Evolutionary conservation across 2,329 filamentous ascomycete species (phyloP), one percentile per base, ranked within the genome.

Genomic region (Amphichorda felina): DNA sequence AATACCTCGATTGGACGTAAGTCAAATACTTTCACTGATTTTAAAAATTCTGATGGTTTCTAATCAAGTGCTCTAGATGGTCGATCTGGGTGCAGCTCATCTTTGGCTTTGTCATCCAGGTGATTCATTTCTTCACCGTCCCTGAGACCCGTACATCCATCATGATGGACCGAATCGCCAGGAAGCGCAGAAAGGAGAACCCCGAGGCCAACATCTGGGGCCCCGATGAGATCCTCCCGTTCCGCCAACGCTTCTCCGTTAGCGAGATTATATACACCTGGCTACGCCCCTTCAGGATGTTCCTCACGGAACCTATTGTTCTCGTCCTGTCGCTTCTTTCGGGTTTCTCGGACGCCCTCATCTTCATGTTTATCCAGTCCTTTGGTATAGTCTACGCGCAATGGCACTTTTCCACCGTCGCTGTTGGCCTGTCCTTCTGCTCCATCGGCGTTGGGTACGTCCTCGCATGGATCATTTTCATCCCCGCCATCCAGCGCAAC

Each of bases 21-120:
- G 45, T 40, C 24, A 26, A 26, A 8, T 26, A 26, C 17, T n/a
- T n/a, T n/a, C n/a, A n/a, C n/a, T n/a, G n/a, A n/a, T n/a, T n/a
- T n/a, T n/a, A n/a, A n/a, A n/a, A n/a, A n/a, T n/a, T n/a, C n/a
- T n/a, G n/a, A n/a, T n/a, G n/a, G 8, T 2, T 29, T 31, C 16
- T 28, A 21, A 24, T 19, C 10, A 21, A 15, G 21, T 29, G 5
- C 3, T 17, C 8, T 21, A 58, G 54, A 28, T 63, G 80, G 80
- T 75, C 69, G 37, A 87, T 89, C 52, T 91, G 85, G 84, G 82
- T 89, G 40, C 82, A 88, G 55, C 70, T 89, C 42, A 86, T 88
- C 45, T 76, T 89, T 36, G 83, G 84, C 14, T 79, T 59, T 8
- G 66, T 73, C 24, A 73, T 85, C 3, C 82, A 88, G 50, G 14